Conservation (phyloP, 2,329 filamentous ascomycete species). For the Trichoderma pleuroti region DNA sequence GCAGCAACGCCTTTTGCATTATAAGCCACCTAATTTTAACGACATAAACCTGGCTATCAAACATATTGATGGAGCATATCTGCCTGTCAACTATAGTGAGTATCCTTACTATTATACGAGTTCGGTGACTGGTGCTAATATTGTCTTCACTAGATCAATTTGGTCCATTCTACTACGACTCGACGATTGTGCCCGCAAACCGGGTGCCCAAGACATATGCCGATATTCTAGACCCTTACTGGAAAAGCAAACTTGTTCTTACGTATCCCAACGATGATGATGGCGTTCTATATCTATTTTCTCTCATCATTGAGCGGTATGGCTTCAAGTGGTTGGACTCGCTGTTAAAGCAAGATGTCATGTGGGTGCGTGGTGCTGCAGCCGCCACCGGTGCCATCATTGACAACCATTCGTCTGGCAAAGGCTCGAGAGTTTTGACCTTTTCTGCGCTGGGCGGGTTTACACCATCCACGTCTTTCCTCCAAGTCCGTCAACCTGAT, state of each 20-base stretch:
- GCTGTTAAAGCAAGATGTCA: constrained; percentile 1
- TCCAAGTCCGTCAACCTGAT: background rate
- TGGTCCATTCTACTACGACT: constrained; percentile 13
- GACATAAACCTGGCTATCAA: constrained; percentile 5
- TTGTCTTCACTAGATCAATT: background rate
- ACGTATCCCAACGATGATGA: constrained; percentile 10
- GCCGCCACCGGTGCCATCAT: background rate
- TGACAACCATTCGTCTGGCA: background rate
- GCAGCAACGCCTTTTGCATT: constrained; percentile 7
- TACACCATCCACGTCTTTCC: constrained; percentile 5
- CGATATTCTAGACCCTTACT: background rate
- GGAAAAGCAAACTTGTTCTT: constrained; percentile 7
- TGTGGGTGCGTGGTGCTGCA: constrained; percentile 11
- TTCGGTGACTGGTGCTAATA: background rate
- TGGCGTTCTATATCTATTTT: background rate
- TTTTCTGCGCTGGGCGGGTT: constrained; percentile 5
- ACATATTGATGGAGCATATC: constrained; percentile 1
- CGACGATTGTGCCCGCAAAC: background rate
- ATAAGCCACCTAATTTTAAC: constrained; percentile 2
- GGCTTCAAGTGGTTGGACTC: constrained; percentile 6
- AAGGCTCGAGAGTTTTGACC: background rate
- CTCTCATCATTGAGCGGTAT: constrained; percentile 4
- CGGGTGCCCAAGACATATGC: background rate
- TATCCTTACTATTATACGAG: accelerated
- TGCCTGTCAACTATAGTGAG: constrained; percentile 5